phyloP scores from a whole-genome alignment of 345 rosid species.

The Citrus sp. region DNA sequence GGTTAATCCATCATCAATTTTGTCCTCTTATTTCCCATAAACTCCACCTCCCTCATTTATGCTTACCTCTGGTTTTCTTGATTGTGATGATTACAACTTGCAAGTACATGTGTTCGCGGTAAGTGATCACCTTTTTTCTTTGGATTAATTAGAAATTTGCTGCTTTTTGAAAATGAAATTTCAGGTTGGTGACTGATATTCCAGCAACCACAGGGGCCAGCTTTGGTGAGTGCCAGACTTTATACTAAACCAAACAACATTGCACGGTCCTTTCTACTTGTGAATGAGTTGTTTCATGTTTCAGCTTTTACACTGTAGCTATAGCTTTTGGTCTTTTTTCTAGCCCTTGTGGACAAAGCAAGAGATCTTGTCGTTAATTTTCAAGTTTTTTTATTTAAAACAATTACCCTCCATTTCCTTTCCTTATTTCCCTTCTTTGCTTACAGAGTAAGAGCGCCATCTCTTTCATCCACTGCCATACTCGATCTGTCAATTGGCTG shows the following conservation, averaged over 20 bases:
- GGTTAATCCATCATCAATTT: no score
- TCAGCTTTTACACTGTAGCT: not conserved
- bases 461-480: no score
- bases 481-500: no score
- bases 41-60: no score
- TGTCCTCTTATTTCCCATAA: no score
- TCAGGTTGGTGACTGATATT: conserved; percentile 79
- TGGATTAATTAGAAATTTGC: not conserved
- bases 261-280: not conserved
- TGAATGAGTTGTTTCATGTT: not conserved
- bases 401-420: no score
- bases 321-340: not conserved
- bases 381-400: not conserved
- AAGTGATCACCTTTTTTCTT: no score
- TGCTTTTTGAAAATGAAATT: not conserved
- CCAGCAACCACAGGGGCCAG: conserved; percentile 60
- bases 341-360: not conserved
- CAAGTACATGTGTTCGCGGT: no score
- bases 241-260: not conserved
- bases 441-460: no score
- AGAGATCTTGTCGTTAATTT: not conserved
- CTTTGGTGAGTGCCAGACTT: conserved; percentile 39
- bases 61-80: no score
- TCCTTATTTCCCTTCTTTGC: no score
- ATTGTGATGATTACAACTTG: no score